phyloP scores from a whole-genome alignment of 2,329 filamentous ascomycete species.

The Diaporthe sp. region DNA sequence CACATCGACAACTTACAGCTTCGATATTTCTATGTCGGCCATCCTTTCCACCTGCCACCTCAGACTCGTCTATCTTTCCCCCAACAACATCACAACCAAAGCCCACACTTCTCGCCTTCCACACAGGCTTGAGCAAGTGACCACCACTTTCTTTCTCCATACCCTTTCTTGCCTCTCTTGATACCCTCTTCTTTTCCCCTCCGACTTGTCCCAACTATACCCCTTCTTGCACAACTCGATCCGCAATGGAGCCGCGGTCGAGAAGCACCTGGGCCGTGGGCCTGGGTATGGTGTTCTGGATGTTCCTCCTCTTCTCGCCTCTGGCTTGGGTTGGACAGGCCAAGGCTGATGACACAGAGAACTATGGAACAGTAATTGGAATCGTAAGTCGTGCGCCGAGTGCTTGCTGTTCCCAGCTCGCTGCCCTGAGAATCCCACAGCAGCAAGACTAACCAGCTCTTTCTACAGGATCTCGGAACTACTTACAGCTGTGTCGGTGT shows the following conservation, averaged over 20 bases:
- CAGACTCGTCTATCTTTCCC: constrained; percentile 2
- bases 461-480: constrained; percentile 80
- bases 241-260: constrained; percentile 43
- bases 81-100: constrained; percentile 8
- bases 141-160: constrained; percentile 28
- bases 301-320: constrained; percentile 89
- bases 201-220: constrained; percentile 44
- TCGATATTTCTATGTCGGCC: constrained; percentile 40
- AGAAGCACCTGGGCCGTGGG: constrained; percentile 53
- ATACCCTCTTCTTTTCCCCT: constrained; percentile 48
- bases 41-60: constrained; percentile 25
- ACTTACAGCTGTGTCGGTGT: constrained; percentile 93
- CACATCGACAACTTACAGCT: constrained; percentile 40
- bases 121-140: constrained; percentile 39
- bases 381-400: constrained; percentile 71
- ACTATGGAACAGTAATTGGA: constrained; percentile 91
- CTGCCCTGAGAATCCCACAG: background rate
- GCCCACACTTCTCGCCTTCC: constrained; percentile 30
- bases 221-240: constrained; percentile 28
- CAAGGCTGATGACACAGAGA: constrained; percentile 79
- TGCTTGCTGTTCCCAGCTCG: background rate
- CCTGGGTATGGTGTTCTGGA: constrained; percentile 93
- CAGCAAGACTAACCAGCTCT: constrained; percentile 43
- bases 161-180: constrained; percentile 45
- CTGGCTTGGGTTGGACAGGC: constrained; percentile 87